phyloP scores from a whole-genome alignment of 768 basidiomycete species.

The Amanita inopinata region DNA sequence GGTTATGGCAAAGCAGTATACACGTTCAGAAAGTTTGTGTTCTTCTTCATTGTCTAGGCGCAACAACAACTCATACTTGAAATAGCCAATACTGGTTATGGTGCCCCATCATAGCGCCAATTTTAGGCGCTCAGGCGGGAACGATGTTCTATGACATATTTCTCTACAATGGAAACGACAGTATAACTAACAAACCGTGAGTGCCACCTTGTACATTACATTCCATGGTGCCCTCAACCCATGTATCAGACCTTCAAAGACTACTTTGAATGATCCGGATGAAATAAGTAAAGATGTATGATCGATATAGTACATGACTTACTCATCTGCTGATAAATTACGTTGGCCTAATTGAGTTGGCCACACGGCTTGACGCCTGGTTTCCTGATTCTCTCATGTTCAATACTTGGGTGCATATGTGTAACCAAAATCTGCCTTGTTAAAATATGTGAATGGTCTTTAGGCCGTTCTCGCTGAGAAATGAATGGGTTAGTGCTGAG shows the following conservation, averaged over 20 bases:
- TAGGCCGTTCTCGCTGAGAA: too few species aligned
- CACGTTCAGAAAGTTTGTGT: constrained; percentile 32
- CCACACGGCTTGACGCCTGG: too few species aligned
- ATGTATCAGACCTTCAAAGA: too few species aligned
- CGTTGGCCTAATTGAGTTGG: too few species aligned
- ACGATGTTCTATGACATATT: constrained; percentile 51
- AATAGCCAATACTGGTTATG: constrained; percentile 66
- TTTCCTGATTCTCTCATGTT: too few species aligned
- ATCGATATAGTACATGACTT: neutral
- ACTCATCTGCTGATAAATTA: too few species aligned
- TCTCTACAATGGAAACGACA: constrained; percentile 48
- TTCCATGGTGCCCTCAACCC: neutral
- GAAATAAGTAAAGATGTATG: neutral
- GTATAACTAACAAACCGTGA: constrained; percentile 41
- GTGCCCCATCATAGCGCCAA: constrained; percentile 52
- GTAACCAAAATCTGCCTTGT: too few species aligned
- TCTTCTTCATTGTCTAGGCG: constrained; percentile 3
- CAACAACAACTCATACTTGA: constrained; percentile 13
- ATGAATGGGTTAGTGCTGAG: too few species aligned
- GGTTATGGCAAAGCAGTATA: constrained; percentile 50
- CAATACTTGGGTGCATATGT: too few species aligned
- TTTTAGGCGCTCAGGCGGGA: constrained; percentile 49
- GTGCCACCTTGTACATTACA: neutral
- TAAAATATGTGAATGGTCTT: too few species aligned
- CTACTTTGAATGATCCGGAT: neutral